Evolutionary conservation across 2,329 filamentous ascomycete genomes (phyloP), one percentile per base, ranked within the genome.

Genomic region (Penicillium decumbens): DNA sequence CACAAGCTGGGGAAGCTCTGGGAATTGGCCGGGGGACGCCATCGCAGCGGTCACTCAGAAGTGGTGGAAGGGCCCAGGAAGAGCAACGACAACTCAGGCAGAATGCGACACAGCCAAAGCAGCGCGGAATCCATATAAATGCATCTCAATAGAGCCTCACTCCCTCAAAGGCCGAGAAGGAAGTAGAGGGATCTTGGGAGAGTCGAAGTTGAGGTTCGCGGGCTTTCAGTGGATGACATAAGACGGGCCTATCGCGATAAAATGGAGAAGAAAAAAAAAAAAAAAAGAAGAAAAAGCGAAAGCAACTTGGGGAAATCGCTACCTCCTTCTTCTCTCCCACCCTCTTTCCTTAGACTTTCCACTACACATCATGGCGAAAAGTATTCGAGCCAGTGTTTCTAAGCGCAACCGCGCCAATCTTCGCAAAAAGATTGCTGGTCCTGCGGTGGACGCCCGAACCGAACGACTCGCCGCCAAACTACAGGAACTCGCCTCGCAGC

Each of bases 381-480:
- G 88, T 67, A 77, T 87, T 53, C 81, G 92, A 69, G 82, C 91
- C 58, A 95, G 86, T 68, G 77, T 81, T 58, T 83, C 79, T 63
- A 96, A 96, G 77, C 79, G 80, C 64, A 96, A 96, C 77, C 89
- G 90, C 75, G 79, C 81, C 60, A 85, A 82, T 62, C 80, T 95
- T 57, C 91, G 91, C 71, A 77, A 81, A 58, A 83, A 82, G 57
- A 86, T 96, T 58, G 96, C 95, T 72, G 88, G 86, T 1, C 92
- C 92, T 13, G 83, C 84, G 47, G 89, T 92, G 69, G 76, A 80
- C 62, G 90, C 87, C 40, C 82, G 92, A 60, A 85, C 84, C 45
- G 85, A 91, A 71, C 85, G 92, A 58, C 81, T 96, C 30, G 89
- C 89, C 33, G 87, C 88, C 53, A 95, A 93, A 73, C 78, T 96